Conservation (phyloP, 2,329 filamentous ascomycete species). For the Ophiobolus disseminans region DNA sequence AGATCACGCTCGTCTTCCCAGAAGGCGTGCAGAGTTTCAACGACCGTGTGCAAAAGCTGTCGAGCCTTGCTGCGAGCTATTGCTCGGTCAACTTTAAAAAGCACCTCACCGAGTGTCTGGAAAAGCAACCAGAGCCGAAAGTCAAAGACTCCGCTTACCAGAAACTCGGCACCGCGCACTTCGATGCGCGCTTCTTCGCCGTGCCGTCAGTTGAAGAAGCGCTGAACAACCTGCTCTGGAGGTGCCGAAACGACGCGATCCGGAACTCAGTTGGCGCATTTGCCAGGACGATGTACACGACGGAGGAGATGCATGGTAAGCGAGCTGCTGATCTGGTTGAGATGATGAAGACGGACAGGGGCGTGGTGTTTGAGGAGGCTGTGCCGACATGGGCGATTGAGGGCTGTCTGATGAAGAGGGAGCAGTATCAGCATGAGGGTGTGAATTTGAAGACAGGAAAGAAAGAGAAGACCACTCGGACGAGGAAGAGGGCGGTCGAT, state of each 20-base stretch:
- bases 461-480: slow-evolving; percentile 29
- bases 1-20: slow-evolving; percentile 43
- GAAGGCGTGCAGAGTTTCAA: slow-evolving; percentile 36
- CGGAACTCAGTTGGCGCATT: slow-evolving; percentile 38
- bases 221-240: slow-evolving; percentile 40
- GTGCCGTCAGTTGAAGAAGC: slow-evolving; percentile 35
- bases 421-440: slow-evolving; percentile 39
- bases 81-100: slow-evolving; percentile 37
- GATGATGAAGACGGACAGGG: slow-evolving; percentile 34
- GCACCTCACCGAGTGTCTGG: slow-evolving; percentile 25
- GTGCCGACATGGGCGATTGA: slow-evolving; percentile 44
- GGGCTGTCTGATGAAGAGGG: slow-evolving; percentile 40
- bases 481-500: slow-evolving; percentile 34
- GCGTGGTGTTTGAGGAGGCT: slow-evolving; percentile 29
- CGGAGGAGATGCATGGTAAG: slow-evolving; percentile 35
- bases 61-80: slow-evolving; percentile 36
- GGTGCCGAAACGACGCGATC: slow-evolving; percentile 41
- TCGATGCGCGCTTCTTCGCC: slow-evolving; percentile 39
- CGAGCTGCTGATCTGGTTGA: slow-evolving; percentile 26
- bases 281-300: slow-evolving; percentile 35
- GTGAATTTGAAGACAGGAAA: slow-evolving; percentile 36
- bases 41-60: slow-evolving; percentile 40
- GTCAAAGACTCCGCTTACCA: slow-evolving; percentile 23
- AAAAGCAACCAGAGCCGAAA: slow-evolving; percentile 20
- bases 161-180: slow-evolving; percentile 30